phyloP scores from a whole-genome alignment of 768 basidiomycete genomes.

The Terana coerulea region DNA sequence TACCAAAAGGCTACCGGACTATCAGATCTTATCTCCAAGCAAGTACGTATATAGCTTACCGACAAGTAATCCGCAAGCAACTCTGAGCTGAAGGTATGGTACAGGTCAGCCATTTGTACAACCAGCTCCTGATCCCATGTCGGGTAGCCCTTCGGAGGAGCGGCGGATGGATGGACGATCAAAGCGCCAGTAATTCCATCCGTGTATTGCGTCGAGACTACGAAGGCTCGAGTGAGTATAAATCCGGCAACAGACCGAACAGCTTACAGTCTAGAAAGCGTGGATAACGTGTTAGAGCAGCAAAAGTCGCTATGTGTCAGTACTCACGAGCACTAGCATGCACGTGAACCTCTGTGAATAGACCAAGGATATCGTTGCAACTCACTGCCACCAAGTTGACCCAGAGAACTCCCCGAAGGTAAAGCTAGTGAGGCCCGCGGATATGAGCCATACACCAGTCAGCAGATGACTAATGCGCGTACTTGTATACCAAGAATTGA shows the following conservation, averaged over 20 bases:
- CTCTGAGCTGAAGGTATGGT: constrained; percentile 23
- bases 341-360: neutral
- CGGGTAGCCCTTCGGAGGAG: constrained; percentile 29
- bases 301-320: no score
- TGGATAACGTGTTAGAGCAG: neutral
- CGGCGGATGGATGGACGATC: constrained; percentile 39
- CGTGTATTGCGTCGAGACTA: constrained; percentile 35
- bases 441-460: neutral
- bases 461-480: neutral
- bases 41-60: constrained; percentile 7
- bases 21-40: neutral
- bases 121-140: constrained; percentile 38
- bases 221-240: constrained; percentile 6
- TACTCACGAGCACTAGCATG: no score
- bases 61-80: constrained; percentile 26
- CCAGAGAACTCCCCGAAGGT: constrained; percentile 41
- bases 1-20: constrained; percentile 23
- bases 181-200: constrained; percentile 49
- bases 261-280: neutral
- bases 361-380: constrained; percentile 6
- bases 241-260: constrained; percentile 1
- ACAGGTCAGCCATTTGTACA: constrained; percentile 37
- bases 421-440: constrained; percentile 28
- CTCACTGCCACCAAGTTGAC: constrained; percentile 48
- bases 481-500: constrained; percentile 37